Percentiles rank a stretch among this genome's conserved stretches.
Conservation (phyloP, 768 basidiomycete species). For the Psilocybe tampanensis region DNA sequence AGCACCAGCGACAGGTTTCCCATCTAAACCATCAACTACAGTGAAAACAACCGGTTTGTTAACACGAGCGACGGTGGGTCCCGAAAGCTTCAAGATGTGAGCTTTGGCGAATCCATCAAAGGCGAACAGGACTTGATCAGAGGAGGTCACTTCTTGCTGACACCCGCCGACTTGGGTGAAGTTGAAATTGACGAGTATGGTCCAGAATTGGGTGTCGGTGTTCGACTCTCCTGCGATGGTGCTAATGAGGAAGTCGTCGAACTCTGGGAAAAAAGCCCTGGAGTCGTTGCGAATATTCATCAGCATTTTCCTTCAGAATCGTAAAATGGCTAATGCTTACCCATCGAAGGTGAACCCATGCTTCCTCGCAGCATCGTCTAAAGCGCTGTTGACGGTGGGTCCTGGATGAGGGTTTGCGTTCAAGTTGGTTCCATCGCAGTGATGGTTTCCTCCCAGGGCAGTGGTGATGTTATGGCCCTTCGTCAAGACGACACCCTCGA, state of each 20-base stretch:
- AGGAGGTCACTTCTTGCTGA: conserved; percentile 34
- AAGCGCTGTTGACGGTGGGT: conserved; percentile 44
- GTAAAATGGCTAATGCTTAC: conserved; percentile 28
- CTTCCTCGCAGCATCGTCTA: conserved; percentile 40
- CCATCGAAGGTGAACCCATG: conserved; percentile 42
- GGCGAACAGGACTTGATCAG: conserved; percentile 38
- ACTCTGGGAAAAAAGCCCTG: conserved; percentile 35
- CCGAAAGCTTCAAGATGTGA: conserved; percentile 36
- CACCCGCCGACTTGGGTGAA: conserved; percentile 42
- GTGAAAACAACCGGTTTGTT: conserved; percentile 31
- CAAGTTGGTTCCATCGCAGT: conserved; percentile 48
- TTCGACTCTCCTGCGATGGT: conserved; percentile 33
- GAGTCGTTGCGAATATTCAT: neutral
- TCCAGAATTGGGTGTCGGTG: conserved; percentile 37
- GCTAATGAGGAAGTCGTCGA: conserved; percentile 47
- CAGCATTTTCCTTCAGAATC: neutral
- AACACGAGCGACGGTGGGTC: conserved; percentile 24
- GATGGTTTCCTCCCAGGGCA: conserved; percentile 36
- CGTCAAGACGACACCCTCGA: conserved; percentile 40
- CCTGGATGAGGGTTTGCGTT: conserved; percentile 34
- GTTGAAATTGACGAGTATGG: conserved; percentile 35
- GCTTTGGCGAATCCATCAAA: conserved; percentile 37
- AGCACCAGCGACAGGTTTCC: conserved; percentile 34
- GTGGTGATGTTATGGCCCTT: conserved; percentile 43
- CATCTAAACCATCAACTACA: conserved; percentile 40